Conservation (phyloP, 768 basidiomycete species). For the Coprinopsis marcescibilis region DNA sequence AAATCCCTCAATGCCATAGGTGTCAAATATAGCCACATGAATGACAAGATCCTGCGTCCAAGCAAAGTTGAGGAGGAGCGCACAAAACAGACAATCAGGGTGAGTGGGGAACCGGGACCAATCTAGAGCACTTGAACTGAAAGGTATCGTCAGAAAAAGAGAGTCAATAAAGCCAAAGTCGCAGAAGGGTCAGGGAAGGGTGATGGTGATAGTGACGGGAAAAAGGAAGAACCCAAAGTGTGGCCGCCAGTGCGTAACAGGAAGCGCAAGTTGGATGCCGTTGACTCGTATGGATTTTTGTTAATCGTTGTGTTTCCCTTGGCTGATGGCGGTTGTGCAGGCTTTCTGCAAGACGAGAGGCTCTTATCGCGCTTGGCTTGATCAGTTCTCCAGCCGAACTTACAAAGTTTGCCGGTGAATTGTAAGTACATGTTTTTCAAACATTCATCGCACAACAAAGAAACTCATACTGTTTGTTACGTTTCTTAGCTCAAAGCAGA, state of each 20-base stretch:
- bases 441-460: no score
- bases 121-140: neutral
- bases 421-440: slow-evolving; percentile 41
- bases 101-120: slow-evolving; percentile 18
- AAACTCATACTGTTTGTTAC: slow-evolving; percentile 7
- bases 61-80: slow-evolving; percentile 66
- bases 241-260: slow-evolving; percentile 14
- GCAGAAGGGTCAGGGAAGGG: no score
- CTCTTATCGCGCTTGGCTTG: slow-evolving; percentile 57
- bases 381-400: slow-evolving; percentile 49
- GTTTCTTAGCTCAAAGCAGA: slow-evolving; percentile 31
- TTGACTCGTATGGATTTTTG: neutral
- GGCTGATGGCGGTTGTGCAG: slow-evolving; percentile 27
- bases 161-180: slow-evolving; percentile 31
- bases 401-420: slow-evolving; percentile 53
- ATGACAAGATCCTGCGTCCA: slow-evolving; percentile 62
- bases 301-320: neutral
- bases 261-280: slow-evolving; percentile 30
- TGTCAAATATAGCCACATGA: slow-evolving; percentile 68
- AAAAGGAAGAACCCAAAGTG: slow-evolving; percentile 17
- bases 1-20: slow-evolving; percentile 55
- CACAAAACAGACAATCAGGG: slow-evolving; percentile 48
- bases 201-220: slow-evolving; percentile 16
- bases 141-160: slow-evolving; percentile 10
- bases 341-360: slow-evolving; percentile 47